phyloP scores from a whole-genome alignment of 2,329 filamentous ascomycete genomes.

The Apiospora pterosperma region DNA sequence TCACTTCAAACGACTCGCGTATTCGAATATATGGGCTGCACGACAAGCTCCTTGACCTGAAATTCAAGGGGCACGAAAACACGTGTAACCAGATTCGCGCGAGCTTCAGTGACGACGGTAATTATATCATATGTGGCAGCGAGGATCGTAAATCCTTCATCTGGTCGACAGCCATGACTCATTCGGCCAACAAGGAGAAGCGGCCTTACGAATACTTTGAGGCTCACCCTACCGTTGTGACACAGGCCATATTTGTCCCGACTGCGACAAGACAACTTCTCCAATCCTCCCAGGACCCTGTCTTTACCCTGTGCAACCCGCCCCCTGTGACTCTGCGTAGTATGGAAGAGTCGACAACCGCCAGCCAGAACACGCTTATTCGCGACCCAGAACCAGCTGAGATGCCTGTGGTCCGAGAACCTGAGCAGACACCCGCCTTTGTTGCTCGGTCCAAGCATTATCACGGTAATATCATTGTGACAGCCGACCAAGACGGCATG shows the following conservation, averaged over 20 bases:
- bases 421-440: conserved; percentile 73
- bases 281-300: conserved; percentile 78
- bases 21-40: conserved; percentile 85
- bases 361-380: conserved; percentile 37
- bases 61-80: conserved; percentile 90
- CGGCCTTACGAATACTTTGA: conserved; percentile 85
- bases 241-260: conserved; percentile 83
- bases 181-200: conserved; percentile 71
- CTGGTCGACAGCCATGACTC: conserved; percentile 66
- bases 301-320: conserved; percentile 96
- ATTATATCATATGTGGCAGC: conserved; percentile 86
- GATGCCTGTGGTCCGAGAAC: conserved; percentile 33
- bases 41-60: conserved; percentile 81
- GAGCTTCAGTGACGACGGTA: conserved; percentile 80
- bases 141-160: conserved; percentile 89
- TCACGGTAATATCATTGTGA: conserved; percentile 87
- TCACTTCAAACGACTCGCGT: conserved; percentile 93
- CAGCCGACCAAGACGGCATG: conserved; percentile 79
- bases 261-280: conserved; percentile 73
- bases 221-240: conserved; percentile 84
- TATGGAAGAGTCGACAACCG: conserved; percentile 54
- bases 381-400: conserved; percentile 25
- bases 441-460: conserved; percentile 71
- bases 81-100: conserved; percentile 87
- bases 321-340: conserved; percentile 82